Evolutionary conservation across 441 rosid genomes (phyloP).

Genomic region (Eruca vesicaria): DNA sequence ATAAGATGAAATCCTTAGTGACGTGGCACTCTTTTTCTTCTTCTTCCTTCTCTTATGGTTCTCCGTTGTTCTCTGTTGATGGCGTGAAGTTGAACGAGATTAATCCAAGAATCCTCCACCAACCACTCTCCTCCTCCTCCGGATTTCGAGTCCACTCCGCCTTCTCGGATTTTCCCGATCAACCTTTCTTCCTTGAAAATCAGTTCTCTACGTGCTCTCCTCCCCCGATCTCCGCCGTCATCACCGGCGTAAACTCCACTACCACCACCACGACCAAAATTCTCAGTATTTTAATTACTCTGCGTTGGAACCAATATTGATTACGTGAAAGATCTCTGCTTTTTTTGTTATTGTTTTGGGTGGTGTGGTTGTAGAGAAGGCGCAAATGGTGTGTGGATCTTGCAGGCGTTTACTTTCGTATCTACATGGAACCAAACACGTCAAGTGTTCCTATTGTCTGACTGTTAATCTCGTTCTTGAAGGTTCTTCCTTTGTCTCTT

Average conservation of each 20-base stretch:
- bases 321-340: neutral
- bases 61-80: too few species aligned
- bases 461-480: conserved; percentile 74
- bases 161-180: too few species aligned
- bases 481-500: conserved; percentile 48
- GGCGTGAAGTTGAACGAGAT: too few species aligned
- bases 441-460: conserved; percentile 66
- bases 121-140: too few species aligned
- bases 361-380: conserved; percentile 39
- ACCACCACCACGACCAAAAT: conserved; percentile 8
- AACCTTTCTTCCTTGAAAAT: too few species aligned
- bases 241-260: conserved; percentile 23
- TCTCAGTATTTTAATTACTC: conserved; percentile 2
- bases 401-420: conserved; percentile 78
- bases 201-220: conserved; percentile 27
- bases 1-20: too few species aligned
- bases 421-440: conserved; percentile 64
- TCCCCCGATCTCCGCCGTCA: conserved; percentile 8
- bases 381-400: conserved; percentile 84
- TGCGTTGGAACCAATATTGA: neutral
- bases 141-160: too few species aligned
- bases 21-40: too few species aligned
- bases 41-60: too few species aligned
- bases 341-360: too few species aligned
- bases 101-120: too few species aligned